Percentiles rank a stretch among this genome's conserved stretches.
Evolutionary conservation across 2,329 filamentous ascomycete species (phyloP).

Genomic region (Fusarium verticillioides): DNA sequence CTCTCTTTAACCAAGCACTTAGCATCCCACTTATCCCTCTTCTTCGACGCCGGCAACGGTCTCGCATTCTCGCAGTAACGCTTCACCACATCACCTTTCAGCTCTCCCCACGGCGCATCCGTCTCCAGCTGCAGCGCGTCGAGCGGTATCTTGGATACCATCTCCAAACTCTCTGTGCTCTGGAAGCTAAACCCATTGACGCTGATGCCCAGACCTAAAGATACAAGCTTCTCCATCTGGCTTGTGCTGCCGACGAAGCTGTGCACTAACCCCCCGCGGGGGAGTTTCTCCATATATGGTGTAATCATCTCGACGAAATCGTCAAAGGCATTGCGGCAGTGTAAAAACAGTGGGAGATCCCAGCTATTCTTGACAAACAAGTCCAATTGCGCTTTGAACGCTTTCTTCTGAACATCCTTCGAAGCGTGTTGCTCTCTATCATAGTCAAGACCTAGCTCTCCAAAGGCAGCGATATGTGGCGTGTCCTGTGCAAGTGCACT

Average conservation of each 20-base stretch:
- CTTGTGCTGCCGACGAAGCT: constrained; percentile 41
- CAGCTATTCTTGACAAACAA: constrained; percentile 41
- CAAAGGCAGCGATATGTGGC: constrained; percentile 56
- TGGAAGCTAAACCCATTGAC: constrained; percentile 62
- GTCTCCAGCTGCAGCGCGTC: constrained; percentile 42
- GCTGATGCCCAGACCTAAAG: constrained; percentile 39
- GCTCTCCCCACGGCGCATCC: constrained; percentile 44
- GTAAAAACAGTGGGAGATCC: constrained; percentile 42
- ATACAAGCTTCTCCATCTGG: constrained; percentile 43
- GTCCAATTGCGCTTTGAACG: constrained; percentile 42
- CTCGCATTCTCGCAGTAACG: constrained; percentile 54
- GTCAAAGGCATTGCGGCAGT: constrained; percentile 44
- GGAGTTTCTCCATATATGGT: constrained; percentile 49
- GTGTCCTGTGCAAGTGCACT: constrained; percentile 39
- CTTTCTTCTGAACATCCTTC: constrained; percentile 46
- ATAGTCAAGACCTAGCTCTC: constrained; percentile 63
- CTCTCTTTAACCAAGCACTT: constrained; percentile 61
- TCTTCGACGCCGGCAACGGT: constrained; percentile 55
- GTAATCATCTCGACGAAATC: constrained; percentile 50
- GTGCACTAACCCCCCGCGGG: constrained; percentile 40
- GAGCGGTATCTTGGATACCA: constrained; percentile 41
- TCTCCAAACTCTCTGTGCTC: constrained; percentile 38
- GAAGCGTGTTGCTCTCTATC: constrained; percentile 56
- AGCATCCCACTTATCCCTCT: constrained; percentile 60
- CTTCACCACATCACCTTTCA: constrained; percentile 49